Conservation (phyloP, 2,329 filamentous ascomycete genomes). For the Talaromyces sp. region DNA sequence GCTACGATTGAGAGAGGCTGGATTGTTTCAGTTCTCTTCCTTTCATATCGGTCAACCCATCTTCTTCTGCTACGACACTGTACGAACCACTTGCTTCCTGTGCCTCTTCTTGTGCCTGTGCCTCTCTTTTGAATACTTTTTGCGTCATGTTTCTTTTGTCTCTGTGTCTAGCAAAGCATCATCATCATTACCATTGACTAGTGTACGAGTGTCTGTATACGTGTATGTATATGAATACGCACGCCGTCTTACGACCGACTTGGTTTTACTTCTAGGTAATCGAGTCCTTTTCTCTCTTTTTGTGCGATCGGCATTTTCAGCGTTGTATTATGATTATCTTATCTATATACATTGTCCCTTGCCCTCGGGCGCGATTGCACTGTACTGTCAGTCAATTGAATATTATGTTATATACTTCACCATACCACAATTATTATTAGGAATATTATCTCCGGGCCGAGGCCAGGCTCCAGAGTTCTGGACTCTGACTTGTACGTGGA, state of each 20-base stretch:
- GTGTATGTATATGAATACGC: conserved; percentile 12
- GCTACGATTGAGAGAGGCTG: conserved; percentile 1
- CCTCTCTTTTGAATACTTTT: conserved; percentile 1
- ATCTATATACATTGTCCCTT: background rate
- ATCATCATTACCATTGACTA: background rate
- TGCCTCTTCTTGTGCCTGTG: background rate
- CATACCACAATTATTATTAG: background rate
- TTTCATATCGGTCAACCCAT: conserved; percentile 16
- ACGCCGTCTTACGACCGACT: conserved; percentile 8
- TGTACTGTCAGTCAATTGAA: background rate
- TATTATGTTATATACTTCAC: background rate
- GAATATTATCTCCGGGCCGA: background rate
- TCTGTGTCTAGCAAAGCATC: conserved; percentile 6
- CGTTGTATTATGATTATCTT: conserved; percentile 4
- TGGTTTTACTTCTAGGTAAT: background rate
- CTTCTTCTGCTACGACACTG: conserved; percentile 31
- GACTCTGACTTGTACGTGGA: too few relatives aligned
- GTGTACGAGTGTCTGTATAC: background rate
- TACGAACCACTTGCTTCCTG: conserved; percentile 27
- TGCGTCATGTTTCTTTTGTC: conserved; percentile 3
- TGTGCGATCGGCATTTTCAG: conserved; percentile 16
- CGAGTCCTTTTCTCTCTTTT: background rate
- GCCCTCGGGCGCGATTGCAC: background rate
- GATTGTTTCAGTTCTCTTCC: background rate
- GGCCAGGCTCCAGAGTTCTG: background rate